These are phyloP conservation scores for Pterulicium gracile DNA, from an alignment of 1,284 basidiomycete species.

Conservation along the genomic window DNA sequence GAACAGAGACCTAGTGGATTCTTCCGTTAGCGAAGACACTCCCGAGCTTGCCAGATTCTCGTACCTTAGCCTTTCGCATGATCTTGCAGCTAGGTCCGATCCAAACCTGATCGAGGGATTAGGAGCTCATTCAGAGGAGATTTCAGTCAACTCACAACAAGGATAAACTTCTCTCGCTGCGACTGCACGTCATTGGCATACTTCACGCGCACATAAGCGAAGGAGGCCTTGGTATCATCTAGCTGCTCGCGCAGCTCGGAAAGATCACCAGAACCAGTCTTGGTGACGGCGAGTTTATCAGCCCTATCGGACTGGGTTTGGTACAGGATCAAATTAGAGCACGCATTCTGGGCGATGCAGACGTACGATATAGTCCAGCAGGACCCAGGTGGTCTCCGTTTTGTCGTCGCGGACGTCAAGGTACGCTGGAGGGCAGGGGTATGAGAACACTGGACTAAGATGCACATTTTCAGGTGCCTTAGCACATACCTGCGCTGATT, in stretches of 20 bases:
- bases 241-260: conserved; percentile 66
- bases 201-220: conserved; percentile 72
- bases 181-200: conserved; percentile 85
- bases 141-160: conserved; percentile 42
- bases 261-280: conserved; percentile 72
- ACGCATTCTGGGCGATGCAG: conserved; percentile 1
- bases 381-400: conserved; percentile 75
- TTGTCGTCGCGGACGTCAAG: conserved; percentile 76
- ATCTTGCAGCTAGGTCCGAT: conserved; percentile 79
- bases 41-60: conserved; percentile 13
- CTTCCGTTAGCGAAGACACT: conserved; percentile 24
- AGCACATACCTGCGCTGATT: conserved; percentile 59
- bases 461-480: conserved; percentile 10
- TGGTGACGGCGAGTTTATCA: conserved; percentile 69
- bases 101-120: conserved; percentile 40
- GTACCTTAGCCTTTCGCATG: conserved; percentile 84
- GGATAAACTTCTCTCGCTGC: conserved; percentile 81
- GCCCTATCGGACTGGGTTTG: conserved; percentile 61
- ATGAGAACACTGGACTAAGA: not conserved
- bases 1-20: conserved; percentile 73
- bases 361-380: conserved; percentile 75
- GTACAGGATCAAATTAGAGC: conserved; percentile 6
- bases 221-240: conserved; percentile 68
- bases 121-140: conserved; percentile 9
- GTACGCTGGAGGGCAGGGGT: conserved; percentile 49